phyloP scores from a whole-genome alignment of 2,329 filamentous ascomycete genomes.

The Onygena corvina region DNA sequence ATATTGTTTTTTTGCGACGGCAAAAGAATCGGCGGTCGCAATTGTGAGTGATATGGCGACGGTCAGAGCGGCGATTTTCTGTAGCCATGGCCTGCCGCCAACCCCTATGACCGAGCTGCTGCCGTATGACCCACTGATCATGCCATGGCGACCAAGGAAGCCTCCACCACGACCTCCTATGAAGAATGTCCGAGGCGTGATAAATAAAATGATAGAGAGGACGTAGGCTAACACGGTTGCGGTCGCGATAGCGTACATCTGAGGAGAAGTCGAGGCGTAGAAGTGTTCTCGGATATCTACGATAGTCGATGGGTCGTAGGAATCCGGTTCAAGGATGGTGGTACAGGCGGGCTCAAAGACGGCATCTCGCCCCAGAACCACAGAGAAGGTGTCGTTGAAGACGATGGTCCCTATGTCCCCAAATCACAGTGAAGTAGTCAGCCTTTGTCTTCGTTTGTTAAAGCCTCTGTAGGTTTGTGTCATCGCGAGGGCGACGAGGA shows the following conservation, averaged over 20 bases:
- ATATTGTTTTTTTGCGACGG: slow-evolving; percentile 73
- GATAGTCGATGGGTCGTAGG: slow-evolving; percentile 36
- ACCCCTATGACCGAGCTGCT: slow-evolving; percentile 63
- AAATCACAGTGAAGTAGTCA: background rate
- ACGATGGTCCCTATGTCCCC: slow-evolving; percentile 28
- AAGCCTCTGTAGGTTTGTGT: no score
- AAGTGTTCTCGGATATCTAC: slow-evolving; percentile 73
- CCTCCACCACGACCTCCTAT: slow-evolving; percentile 56
- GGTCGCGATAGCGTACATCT: slow-evolving; percentile 83
- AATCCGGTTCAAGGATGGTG: slow-evolving; percentile 15
- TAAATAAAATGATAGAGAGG: slow-evolving; percentile 83
- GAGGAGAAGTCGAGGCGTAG: slow-evolving; percentile 84
- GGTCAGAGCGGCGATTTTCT: slow-evolving; percentile 56
- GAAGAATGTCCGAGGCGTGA: slow-evolving; percentile 87
- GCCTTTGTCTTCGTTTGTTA: no score
- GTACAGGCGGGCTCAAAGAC: slow-evolving; percentile 40
- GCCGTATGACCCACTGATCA: slow-evolving; percentile 67
- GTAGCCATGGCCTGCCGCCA: slow-evolving; percentile 84
- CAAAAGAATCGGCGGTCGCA: slow-evolving; percentile 82
- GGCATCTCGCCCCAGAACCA: slow-evolving; percentile 39
- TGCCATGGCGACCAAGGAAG: slow-evolving; percentile 66
- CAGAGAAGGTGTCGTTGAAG: slow-evolving; percentile 30
- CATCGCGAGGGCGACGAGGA: no score
- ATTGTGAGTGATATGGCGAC: slow-evolving; percentile 78
- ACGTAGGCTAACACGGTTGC: slow-evolving; percentile 86